Evolutionary conservation across 441 rosid genomes (phyloP), one percentile per base, ranked within the genome.

Genomic region (Metrosideros polymorpha): DNA sequence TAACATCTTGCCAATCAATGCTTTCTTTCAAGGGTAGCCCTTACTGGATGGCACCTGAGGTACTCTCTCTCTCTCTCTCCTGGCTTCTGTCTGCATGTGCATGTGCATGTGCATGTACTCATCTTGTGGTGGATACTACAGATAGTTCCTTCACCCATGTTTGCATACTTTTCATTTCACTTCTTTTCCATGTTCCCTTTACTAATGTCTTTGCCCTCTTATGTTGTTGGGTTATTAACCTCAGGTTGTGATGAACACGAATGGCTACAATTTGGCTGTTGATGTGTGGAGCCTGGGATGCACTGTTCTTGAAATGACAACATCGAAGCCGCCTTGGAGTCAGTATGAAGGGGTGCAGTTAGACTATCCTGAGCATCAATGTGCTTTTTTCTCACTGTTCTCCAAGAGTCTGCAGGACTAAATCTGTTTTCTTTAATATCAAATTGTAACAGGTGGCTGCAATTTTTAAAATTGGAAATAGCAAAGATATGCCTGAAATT

Each of bases 11-110:
- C 86, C 86, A 95, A 85, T 92, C 98, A 82, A 94, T 97, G 98
- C 99, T 97, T 91, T 97, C 99, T 22, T 97, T 97, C 92, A 96
- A 94, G 88, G 99, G 99, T 87, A 97, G 99, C 92, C 99, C 99
- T 84, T 97, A 95, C 87, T 97, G 99, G 99, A 97, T 97, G 99
- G 99, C 99, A 66, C 99, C 99, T 49, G 99, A 97, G 99, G 99
- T 97, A 93, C 55, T 66, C 83, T 32, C 66, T 49, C 79, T 25
- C 85, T 52, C 59, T 84, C 66, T 49, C n/a, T n/a, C 84, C 52
- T 50, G 18, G 18, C 27, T 27, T 30, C 52, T 83, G 2, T 51
- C 53, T 14, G 5, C 55, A 2, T 4, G 42, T 63, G 77, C 75
- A 30, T 51, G 18, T 17, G 52, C 9, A 18, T 35, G 45, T 71